Evolutionary conservation across 768 basidiomycete genomes (phyloP).

Genomic region (Amylocystis lapponica): DNA sequence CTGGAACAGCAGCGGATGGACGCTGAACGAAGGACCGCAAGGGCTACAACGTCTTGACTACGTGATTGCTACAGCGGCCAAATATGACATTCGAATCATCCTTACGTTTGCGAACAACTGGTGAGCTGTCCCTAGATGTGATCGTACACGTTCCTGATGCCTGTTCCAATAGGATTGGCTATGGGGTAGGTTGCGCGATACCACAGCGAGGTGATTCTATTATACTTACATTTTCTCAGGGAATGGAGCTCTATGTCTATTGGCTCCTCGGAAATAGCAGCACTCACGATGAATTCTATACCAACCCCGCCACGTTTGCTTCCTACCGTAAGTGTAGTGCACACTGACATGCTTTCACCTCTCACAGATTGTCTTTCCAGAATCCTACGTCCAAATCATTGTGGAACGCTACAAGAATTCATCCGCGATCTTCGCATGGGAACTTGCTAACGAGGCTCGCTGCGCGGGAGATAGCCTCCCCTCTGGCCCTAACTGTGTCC

Average conservation of each 20-base stretch:
- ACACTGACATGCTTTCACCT: background rate
- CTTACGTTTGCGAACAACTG: constrained; percentile 54
- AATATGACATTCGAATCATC: constrained; percentile 46
- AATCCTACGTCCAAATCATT: constrained; percentile 25
- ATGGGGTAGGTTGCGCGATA: constrained; percentile 40
- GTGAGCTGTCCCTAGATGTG: constrained; percentile 18
- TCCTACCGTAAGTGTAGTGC: constrained; percentile 21
- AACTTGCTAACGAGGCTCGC: constrained; percentile 51
- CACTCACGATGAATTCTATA: constrained; percentile 28
- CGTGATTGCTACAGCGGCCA: constrained; percentile 42
- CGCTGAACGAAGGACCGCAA: constrained; percentile 46
- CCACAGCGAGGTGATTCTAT: background rate
- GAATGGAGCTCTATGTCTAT: constrained; percentile 25
- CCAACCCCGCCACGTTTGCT: constrained; percentile 20
- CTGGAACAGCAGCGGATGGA: constrained; percentile 47
- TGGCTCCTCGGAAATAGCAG: constrained; percentile 19
- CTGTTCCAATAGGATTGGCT: constrained; percentile 39
- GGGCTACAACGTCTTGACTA: constrained; percentile 49
- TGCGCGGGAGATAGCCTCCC: constrained; percentile 46
- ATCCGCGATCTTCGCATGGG: constrained; percentile 27
- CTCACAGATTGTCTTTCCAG: constrained; percentile 6
- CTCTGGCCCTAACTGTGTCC: constrained; percentile 40
- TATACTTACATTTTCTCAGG: constrained; percentile 20
- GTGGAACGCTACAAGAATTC: constrained; percentile 26
- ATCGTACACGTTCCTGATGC: background rate